Evolutionary conservation across 306 rosid genomes (phyloP).

Genomic region (Cucumis sativus): DNA sequence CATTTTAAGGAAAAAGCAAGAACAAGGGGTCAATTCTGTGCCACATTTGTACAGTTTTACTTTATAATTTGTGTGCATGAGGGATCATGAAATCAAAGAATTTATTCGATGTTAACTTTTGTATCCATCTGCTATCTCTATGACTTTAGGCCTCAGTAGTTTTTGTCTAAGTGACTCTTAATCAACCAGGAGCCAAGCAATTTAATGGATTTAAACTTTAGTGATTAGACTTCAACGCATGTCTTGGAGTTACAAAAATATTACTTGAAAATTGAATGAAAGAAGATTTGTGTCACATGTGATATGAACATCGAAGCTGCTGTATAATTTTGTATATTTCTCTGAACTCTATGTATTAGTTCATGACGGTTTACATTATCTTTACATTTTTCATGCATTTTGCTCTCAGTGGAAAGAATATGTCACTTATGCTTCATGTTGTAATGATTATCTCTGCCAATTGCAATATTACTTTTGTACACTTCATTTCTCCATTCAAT

Average conservation of each 20-base stretch:
- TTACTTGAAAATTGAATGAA: neutral
- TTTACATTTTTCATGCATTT: neutral
- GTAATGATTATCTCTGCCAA: neutral
- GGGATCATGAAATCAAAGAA: neutral
- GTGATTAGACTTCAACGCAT: neutral
- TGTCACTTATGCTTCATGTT: neutral
- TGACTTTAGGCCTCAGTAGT: neutral
- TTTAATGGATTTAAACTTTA: neutral
- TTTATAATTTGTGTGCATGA: neutral
- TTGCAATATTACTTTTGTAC: neutral
- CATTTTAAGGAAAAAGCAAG: neutral
- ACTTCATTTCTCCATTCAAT: neutral
- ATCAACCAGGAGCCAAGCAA: neutral
- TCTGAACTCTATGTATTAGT: neutral
- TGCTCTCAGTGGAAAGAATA: neutral
- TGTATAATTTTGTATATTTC: neutral
- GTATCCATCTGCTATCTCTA: neutral
- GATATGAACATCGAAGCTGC: neutral
- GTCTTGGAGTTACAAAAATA: neutral
- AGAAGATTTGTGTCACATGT: neutral
- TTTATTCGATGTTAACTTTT: neutral
- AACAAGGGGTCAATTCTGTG: neutral
- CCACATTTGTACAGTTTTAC: neutral
- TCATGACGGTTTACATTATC: neutral
- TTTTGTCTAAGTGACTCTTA: neutral